Conservation (phyloP, 345 rosid genomes). For the Salix koriyanagi region DNA sequence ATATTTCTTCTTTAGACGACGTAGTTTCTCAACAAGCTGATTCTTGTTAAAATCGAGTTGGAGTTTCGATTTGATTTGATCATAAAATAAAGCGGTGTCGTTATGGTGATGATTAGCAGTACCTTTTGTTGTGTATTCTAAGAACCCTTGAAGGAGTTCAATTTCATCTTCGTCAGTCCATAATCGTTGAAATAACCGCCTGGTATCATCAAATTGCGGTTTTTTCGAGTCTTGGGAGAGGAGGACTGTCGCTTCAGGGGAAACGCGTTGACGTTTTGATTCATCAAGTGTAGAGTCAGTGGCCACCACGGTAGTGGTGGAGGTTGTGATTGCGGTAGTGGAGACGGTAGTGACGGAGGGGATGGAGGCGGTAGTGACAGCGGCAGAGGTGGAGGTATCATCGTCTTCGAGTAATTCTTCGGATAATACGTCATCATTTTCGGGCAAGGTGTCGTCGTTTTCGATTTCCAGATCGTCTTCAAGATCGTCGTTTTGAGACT, state of each 20-base stretch:
- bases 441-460: neutral
- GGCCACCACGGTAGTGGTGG: conserved; percentile 15
- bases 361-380: conserved; percentile 15
- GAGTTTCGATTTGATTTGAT: conserved; percentile 85
- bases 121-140: conserved; percentile 51
- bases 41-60: conserved; percentile 97
- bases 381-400: conserved; percentile 2
- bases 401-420: neutral
- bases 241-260: conserved; percentile 8
- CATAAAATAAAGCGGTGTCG: conserved; percentile 87
- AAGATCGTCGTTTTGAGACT: neutral
- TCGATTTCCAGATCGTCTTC: neutral
- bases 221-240: conserved; percentile 24
- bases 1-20: conserved; percentile 89
- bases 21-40: conserved; percentile 92
- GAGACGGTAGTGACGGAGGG: conserved; percentile 23
- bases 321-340: conserved; percentile 26
- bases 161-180: conserved; percentile 99
- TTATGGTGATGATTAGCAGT: conserved; percentile 49
- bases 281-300: conserved; percentile 21
- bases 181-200: conserved; percentile 79
- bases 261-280: conserved; percentile 42
- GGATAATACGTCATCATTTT: neutral
- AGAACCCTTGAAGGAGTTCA: conserved; percentile 90
- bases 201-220: conserved; percentile 53